These are phyloP conservation scores for Thoreauomyces humboldtii DNA, from an alignment of 192 early-diverging fungal genomes.

Conservation along the genomic window DNA sequence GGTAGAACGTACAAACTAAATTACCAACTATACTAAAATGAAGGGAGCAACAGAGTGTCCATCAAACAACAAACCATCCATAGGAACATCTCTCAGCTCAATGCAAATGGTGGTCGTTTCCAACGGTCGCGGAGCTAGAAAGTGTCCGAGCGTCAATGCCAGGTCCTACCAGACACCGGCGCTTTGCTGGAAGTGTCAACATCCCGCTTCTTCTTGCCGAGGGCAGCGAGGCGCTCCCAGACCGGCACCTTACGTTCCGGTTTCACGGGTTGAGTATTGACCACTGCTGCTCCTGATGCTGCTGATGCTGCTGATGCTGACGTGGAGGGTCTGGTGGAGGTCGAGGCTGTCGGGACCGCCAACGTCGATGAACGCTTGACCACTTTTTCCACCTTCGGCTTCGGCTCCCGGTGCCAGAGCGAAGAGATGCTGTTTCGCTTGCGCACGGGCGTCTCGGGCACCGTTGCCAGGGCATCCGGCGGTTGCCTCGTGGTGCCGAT, in stretches of 20 bases:
- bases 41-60: too few species aligned
- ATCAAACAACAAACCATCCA: too few species aligned
- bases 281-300: neutral
- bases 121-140: too few species aligned
- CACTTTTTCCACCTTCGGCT: neutral
- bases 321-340: neutral
- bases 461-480: too few species aligned
- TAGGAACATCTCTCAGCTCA: too few species aligned
- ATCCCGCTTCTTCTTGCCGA: conserved; percentile 17
- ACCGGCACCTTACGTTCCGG: conserved; percentile 3
- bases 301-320: neutral
- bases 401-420: neutral
- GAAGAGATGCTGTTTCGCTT: conserved; percentile 1
- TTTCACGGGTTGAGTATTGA: neutral
- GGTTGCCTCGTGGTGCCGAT: too few species aligned
- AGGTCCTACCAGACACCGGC: too few species aligned
- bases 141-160: too few species aligned
- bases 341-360: neutral
- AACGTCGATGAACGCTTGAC: neutral
- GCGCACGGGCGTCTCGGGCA: neutral
- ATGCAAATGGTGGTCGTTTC: too few species aligned
- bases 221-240: conserved; percentile 15
- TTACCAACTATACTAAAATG: too few species aligned
- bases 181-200: too few species aligned
- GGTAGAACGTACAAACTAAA: too few species aligned